Evolutionary conservation across 2,329 filamentous ascomycete genomes (phyloP).

Genomic region (Stenocarpella maydis): DNA sequence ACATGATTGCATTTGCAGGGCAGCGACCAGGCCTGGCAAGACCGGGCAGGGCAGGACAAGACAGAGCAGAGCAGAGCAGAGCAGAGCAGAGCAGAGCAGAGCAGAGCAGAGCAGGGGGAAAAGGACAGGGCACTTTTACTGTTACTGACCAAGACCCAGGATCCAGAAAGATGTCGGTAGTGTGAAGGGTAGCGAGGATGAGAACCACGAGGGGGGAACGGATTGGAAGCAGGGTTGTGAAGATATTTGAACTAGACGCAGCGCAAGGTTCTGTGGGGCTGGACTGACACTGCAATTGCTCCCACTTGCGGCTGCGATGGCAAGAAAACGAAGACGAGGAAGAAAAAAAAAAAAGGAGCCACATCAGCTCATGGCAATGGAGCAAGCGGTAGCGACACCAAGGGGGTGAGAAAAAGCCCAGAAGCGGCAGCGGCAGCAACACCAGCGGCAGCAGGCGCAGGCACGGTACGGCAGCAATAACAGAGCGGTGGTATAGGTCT

Average conservation of each 20-base stretch:
- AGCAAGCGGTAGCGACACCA: neutral
- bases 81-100: slow-evolving; percentile 7
- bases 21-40: neutral
- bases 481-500: slow-evolving; percentile 33
- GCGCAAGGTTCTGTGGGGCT: slow-evolving; percentile 31
- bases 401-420: neutral
- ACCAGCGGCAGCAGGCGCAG: slow-evolving; percentile 2
- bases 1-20: slow-evolving; percentile 23
- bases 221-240: slow-evolving; percentile 36
- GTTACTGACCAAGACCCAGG: slow-evolving; percentile 34
- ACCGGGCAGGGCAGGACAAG: neutral
- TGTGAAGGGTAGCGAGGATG: slow-evolving; percentile 33
- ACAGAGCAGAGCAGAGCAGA: neutral
- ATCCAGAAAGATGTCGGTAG: slow-evolving; percentile 29
- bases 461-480: slow-evolving; percentile 21
- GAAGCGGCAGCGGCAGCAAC: neutral
- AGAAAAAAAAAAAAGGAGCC: slow-evolving; percentile 26
- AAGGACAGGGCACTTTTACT: slow-evolving; percentile 25
- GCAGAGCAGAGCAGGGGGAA: neutral
- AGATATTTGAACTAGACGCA: slow-evolving; percentile 37
- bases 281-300: slow-evolving; percentile 20
- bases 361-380: slow-evolving; percentile 35
- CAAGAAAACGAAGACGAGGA: slow-evolving; percentile 25
- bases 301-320: slow-evolving; percentile 17
- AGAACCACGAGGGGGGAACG: slow-evolving; percentile 29